Evolutionary conservation across 2,329 filamentous ascomycete species (phyloP).

Genomic region (Alternaria gansuensis): DNA sequence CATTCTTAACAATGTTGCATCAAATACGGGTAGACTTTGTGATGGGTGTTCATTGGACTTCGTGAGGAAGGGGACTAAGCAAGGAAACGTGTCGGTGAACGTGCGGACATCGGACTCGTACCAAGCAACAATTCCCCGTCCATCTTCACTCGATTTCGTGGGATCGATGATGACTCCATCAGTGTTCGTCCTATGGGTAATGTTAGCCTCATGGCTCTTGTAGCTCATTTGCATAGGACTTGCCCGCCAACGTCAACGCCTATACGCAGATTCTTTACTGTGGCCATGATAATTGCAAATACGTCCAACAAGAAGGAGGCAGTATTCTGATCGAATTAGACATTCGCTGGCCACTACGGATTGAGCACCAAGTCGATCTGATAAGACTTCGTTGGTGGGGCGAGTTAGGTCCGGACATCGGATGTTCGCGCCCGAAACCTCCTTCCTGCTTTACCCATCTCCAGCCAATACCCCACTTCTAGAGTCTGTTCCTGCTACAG

Average conservation of each 20-base stretch:
- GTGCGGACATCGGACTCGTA: conserved; percentile 25
- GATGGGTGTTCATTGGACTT: not conserved
- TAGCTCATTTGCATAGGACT: conserved; percentile 11
- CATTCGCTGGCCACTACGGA: not conserved
- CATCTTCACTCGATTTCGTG: conserved; percentile 35
- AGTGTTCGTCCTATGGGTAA: conserved; percentile 45
- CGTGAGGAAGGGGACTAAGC: not conserved
- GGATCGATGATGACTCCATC: conserved; percentile 52
- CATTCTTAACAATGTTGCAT: not conserved
- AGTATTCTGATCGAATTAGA: not conserved
- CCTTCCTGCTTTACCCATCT: conserved; percentile 3
- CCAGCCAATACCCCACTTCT: conserved; percentile 2
- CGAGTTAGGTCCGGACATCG: conserved; percentile 9
- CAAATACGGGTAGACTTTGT: not conserved
- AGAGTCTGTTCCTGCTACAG: not conserved
- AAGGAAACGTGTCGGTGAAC: not conserved
- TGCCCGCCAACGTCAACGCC: conserved; percentile 58
- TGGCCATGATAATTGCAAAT: conserved; percentile 16
- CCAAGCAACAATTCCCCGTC: conserved; percentile 49
- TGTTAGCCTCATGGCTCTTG: conserved; percentile 10
- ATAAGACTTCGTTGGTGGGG: conserved; percentile 29
- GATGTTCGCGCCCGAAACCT: conserved; percentile 3
- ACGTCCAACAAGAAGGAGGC: not conserved
- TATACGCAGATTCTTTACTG: conserved; percentile 48
- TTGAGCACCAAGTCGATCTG: conserved; percentile 14